These are phyloP conservation scores for Saccharomycopsis sp. DNA, from an alignment of 805 yeast species.

Conservation along the genomic window DNA sequence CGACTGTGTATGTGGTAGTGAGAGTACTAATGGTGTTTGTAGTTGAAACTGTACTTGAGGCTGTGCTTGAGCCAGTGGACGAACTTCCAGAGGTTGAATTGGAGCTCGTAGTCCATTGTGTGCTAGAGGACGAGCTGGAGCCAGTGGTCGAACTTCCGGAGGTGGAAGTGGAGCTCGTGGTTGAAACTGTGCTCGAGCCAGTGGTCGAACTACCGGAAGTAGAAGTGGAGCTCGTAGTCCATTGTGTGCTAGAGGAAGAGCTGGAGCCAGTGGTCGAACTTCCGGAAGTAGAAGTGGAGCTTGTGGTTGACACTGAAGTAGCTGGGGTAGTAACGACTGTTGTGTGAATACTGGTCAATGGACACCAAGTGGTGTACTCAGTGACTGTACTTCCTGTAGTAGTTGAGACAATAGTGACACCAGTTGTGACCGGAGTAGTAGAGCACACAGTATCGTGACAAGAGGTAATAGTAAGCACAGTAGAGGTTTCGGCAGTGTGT, in stretches of 20 bases:
- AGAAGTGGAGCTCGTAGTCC: background rate
- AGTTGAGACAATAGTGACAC: slow-evolving; percentile 24
- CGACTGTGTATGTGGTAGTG: too few relatives aligned
- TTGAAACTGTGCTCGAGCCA: background rate
- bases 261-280: too few relatives aligned
- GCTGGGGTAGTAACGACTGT: too few relatives aligned
- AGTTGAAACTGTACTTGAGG: too few relatives aligned
- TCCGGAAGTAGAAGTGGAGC: too few relatives aligned
- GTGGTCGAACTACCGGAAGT: background rate
- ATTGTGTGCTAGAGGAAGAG: background rate
- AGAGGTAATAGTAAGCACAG: slow-evolving; percentile 22
- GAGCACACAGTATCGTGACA: slow-evolving; percentile 20
- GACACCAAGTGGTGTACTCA: slow-evolving; percentile 26
- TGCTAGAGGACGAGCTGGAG: background rate
- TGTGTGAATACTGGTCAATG: too few relatives aligned
- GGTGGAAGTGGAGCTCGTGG: background rate
- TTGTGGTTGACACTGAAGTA: background rate
- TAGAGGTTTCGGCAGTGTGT: slow-evolving; percentile 20
- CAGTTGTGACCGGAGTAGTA: slow-evolving; percentile 23
- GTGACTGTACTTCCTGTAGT: slow-evolving; percentile 23
- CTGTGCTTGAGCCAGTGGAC: too few relatives aligned
- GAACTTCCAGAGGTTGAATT: background rate
- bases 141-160: background rate
- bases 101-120: background rate
- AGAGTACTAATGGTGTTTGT: too few relatives aligned